Evolutionary conservation across 202 grass and related monocot species (phyloP).

Genomic region (Setaria italica): DNA sequence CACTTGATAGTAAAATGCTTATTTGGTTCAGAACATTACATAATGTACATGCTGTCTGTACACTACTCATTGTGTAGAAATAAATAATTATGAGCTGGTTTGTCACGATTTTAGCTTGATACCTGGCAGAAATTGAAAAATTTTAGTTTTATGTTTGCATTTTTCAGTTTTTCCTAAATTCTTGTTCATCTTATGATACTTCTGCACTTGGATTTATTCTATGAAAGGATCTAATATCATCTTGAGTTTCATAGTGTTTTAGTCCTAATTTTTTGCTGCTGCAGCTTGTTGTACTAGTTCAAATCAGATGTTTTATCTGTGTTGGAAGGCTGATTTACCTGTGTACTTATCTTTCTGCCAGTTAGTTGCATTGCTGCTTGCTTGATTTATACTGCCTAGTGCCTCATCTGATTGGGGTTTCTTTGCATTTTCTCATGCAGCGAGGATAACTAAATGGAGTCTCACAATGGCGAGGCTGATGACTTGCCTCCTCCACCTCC

Average conservation of each 20-base stretch:
- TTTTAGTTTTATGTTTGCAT: not conserved
- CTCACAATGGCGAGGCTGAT: conserved; percentile 31
- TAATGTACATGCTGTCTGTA: not conserved
- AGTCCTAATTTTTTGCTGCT: not conserved
- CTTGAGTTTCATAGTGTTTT: not conserved
- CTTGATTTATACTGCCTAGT: not conserved
- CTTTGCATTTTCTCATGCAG: conserved; percentile 13
- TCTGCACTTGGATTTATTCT: not conserved
- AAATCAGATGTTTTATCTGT: not conserved
- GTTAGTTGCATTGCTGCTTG: not conserved
- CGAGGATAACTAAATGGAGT: conserved; percentile 34
- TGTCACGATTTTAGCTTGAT: not conserved
- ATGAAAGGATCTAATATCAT: no score
- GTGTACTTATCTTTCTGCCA: not conserved
- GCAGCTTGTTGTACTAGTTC: not conserved
- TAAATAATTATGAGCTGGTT: not conserved
- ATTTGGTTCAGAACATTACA: not conserved
- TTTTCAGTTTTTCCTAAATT: not conserved
- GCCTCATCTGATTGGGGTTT: not conserved
- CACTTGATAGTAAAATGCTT: not conserved
- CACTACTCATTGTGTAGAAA: not conserved
- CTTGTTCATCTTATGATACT: not conserved
- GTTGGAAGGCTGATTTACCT: not conserved
- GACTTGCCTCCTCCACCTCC: conserved; percentile 65
- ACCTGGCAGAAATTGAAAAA: not conserved